phyloP scores from a whole-genome alignment of 2,329 filamentous ascomycete species.

The Neurospora sp. region DNA sequence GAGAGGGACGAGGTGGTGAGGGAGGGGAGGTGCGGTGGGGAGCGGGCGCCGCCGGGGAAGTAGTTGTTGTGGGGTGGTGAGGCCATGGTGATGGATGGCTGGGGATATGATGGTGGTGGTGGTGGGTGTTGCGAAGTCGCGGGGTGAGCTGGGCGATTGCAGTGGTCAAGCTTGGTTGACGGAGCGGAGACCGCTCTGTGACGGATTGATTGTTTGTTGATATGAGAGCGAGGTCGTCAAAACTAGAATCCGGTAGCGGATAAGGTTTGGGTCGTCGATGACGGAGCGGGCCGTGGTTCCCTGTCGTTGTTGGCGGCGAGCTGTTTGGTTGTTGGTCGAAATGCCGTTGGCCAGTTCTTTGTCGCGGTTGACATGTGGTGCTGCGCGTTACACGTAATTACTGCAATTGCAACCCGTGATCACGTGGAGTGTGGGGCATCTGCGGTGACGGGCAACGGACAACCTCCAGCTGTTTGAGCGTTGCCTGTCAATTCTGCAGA shows the following conservation, averaged over 20 bases:
- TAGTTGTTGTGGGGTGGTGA: slow-evolving; percentile 40
- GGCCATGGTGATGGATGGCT: slow-evolving; percentile 32
- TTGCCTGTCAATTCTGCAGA: background rate
- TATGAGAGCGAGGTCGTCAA: background rate
- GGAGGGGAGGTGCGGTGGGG: slow-evolving; percentile 29
- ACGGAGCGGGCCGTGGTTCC: background rate
- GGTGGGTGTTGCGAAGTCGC: background rate
- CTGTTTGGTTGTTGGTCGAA: background rate
- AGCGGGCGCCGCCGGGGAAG: background rate
- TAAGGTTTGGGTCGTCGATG: background rate
- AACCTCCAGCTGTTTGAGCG: background rate
- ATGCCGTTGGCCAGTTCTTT: background rate
- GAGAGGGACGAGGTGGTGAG: slow-evolving; percentile 21
- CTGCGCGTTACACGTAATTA: background rate
- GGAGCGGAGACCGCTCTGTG: background rate
- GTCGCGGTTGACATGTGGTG: background rate
- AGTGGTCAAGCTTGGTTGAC: background rate
- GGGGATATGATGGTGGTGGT: background rate
- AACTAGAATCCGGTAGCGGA: background rate
- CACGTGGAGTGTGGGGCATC: background rate
- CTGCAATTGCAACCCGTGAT: background rate
- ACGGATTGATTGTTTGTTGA: background rate
- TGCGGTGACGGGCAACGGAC: background rate
- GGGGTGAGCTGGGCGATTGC: background rate
- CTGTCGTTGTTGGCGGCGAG: background rate